These are phyloP conservation scores for Stephanodiscus triporus DNA, from an alignment of 108 stramenopile genomes.

Conservation along the genomic window DNA sequence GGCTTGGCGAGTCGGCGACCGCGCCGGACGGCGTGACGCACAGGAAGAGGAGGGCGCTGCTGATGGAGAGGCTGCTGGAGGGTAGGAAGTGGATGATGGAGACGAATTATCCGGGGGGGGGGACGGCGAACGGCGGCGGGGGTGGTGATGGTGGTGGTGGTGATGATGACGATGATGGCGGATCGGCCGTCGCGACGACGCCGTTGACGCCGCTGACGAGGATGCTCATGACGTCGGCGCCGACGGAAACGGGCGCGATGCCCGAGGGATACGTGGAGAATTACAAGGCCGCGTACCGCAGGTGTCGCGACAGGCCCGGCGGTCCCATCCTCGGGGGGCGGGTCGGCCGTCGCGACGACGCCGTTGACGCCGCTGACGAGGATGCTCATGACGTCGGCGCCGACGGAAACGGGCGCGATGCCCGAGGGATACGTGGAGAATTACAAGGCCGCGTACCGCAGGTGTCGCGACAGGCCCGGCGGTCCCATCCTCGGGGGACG, in stretches of 20 bases:
- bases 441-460: slow-evolving; percentile 72
- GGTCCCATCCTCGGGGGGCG: no score
- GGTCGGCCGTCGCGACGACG: neutral
- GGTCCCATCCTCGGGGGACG: slow-evolving; percentile 70
- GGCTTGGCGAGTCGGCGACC: slow-evolving; percentile 51
- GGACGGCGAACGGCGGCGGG: slow-evolving; percentile 17
- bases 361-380: slow-evolving; percentile 27
- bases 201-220: slow-evolving; percentile 31
- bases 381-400: neutral
- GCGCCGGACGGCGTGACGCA: slow-evolving; percentile 56
- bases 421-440: slow-evolving; percentile 60
- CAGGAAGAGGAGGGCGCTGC: slow-evolving; percentile 62
- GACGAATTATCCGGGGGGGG: slow-evolving; percentile 47
- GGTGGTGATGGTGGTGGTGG: slow-evolving; percentile 3
- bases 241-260: slow-evolving; percentile 21
- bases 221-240: slow-evolving; percentile 40
- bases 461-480: slow-evolving; percentile 85
- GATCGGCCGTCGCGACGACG: neutral
- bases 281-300: slow-evolving; percentile 72
- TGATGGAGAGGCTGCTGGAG: slow-evolving; percentile 75
- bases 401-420: slow-evolving; percentile 14
- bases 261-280: slow-evolving; percentile 60
- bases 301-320: slow-evolving; percentile 85
- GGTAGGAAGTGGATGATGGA: slow-evolving; percentile 67
- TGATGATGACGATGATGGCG: slow-evolving; percentile 44